A percentile compares a stretch with the other conserved stretches of the same genome.
These are phyloP conservation scores for Calophaca sinica DNA, from an alignment of 306 rosid genomes.

Conservation along the genomic window DNA sequence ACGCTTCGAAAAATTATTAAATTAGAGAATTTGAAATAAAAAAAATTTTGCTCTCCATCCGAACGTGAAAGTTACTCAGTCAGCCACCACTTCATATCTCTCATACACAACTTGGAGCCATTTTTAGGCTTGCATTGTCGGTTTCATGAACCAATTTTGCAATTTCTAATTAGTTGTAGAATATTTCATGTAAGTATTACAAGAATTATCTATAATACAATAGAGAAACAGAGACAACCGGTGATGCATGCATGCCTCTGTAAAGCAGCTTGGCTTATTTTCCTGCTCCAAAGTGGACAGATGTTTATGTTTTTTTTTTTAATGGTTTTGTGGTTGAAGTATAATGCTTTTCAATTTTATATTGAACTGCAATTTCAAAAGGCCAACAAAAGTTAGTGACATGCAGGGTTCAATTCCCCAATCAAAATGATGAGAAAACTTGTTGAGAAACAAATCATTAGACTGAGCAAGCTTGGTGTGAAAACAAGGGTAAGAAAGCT, in stretches of 20 bases:
- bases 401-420: slow-evolving; percentile 26
- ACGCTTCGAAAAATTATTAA: no score
- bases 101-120: no score
- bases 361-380: not conserved
- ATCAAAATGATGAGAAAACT: slow-evolving; percentile 35
- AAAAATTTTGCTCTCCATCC: no score
- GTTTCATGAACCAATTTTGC: no score
- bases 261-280: not conserved
- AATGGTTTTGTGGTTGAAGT: no score
- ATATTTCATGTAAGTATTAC: no score
- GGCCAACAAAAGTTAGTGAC: slow-evolving; percentile 17
- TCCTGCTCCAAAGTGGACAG: not conserved
- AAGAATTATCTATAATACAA: no score
- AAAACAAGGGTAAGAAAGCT: not conserved
- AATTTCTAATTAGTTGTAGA: no score
- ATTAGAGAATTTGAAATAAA: no score
- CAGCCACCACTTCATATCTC: no score
- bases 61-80: no score
- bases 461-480: slow-evolving; percentile 35
- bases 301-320: not conserved
- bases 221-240: not conserved
- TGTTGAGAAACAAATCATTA: slow-evolving; percentile 47
- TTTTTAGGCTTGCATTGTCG: no score
- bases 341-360: not conserved
- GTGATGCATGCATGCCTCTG: not conserved